These are phyloP conservation scores for Candida labiduridarum DNA, from an alignment of 1,139 yeast genomes.

Conservation along the genomic window DNA sequence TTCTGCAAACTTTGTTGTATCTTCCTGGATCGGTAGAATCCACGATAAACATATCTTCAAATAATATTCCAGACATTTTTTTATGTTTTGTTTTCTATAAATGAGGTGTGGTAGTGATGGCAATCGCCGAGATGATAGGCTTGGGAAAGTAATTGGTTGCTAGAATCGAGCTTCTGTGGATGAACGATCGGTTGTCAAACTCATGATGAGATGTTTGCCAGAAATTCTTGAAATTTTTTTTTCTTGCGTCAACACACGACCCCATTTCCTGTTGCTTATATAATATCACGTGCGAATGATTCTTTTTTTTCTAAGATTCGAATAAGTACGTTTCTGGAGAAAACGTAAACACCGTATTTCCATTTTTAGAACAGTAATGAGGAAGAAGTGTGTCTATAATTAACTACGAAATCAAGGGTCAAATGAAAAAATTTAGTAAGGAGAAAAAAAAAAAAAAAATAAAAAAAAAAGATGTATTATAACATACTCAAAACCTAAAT, in stretches of 20 bases:
- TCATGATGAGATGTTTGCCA: slow-evolving; percentile 6
- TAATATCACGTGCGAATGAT: slow-evolving; percentile 1
- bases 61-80: slow-evolving; percentile 76
- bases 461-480: background rate
- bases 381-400: background rate
- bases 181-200: no score
- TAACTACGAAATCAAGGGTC: background rate
- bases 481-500: no score
- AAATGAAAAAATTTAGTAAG: background rate
- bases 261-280: background rate
- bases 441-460: background rate
- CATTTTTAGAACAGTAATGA: slow-evolving; percentile 7
- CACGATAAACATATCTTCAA: slow-evolving; percentile 91
- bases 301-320: background rate
- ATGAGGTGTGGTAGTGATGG: background rate
- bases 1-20: slow-evolving; percentile 89
- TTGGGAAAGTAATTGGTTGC: background rate
- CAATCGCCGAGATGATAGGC: background rate
- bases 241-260: background rate
- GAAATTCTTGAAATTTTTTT: slow-evolving; percentile 1
- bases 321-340: background rate
- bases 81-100: slow-evolving; percentile 4
- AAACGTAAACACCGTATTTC: slow-evolving; percentile 3
- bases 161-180: background rate
- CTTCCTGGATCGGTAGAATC: slow-evolving; percentile 86